Base-by-base conservation (phyloP, 106 monocot species). In the Dendrobium huoshanense region DNA sequence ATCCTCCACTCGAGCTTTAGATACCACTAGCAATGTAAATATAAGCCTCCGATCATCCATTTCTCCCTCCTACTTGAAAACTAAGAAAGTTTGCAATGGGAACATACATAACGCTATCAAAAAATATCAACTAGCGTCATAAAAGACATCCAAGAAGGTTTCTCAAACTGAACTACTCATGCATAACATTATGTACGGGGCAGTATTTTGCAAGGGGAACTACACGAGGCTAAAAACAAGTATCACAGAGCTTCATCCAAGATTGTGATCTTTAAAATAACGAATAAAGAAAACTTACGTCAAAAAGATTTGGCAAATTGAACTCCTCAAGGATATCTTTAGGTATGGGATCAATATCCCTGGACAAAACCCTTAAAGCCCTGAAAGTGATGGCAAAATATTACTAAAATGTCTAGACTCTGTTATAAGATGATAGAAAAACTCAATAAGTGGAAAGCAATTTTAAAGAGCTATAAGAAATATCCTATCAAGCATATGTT, bases 291-390 rank as follows among this genome's bases (percentile, higher is more conserved):
- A 76, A 65, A 82, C 94, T 92, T 88, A 98, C 95, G 88, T 91
- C 89, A 75, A 67, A 85, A 85, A 99, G 95, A 61, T 89, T 85
- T 73, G 87, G 48, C 73, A 99, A 88, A 59, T 91, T 87, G 79
- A 99, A 91, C 76, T 99, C 98, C 59, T 86, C 81, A 27, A 87
- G 88, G 68, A 99, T 81, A 44, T 90, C 85, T 51, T 41, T 55
- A 77, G 98, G 98, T 67, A 99, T 86, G 44, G 98, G 98, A 90
- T 99, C 98, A 81, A 95, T 88, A 68, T 95, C 84, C 15, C 67
- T 25, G 44, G 87, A 84, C 82, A 99, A 74, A 58, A 85, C 83
- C 78, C 90, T 88, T 81, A 99, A 85, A 47, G 87, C 84, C 82
- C 98, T 99, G 85, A 37, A 82, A 42, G 83, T 37, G 37, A 33